Evolutionary conservation across 2,329 filamentous ascomycete genomes (phyloP), one percentile per base, ranked within the genome.

Genomic region (Fusarium nodosum): DNA sequence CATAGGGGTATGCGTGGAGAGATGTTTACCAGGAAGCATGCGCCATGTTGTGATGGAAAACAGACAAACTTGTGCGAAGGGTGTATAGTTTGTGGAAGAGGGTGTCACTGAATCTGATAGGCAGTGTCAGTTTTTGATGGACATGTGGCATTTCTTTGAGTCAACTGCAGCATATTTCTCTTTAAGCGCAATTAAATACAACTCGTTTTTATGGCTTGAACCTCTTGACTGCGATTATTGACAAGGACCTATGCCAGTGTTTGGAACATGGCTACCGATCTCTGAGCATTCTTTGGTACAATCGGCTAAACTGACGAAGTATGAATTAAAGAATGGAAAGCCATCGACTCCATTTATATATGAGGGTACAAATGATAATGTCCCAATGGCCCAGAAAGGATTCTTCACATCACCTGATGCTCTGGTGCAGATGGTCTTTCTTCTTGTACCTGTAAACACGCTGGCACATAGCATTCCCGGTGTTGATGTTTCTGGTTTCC

Each of bases 21-120:
- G 9, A 58, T 59, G 13, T 59, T 59, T 5, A 59, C 28, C 8
- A 44, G 24, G 16, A 58, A 57, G 20, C 18, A 12, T 33, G 33
- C 56, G 3, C 56, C 53, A 5, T 18, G 28, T 18, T 58, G 56
- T n/a, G 10, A 46, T 3, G 39, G 33, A 11, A 16, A 8, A 3
- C n/a, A 10, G 10, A 7, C 15, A 5, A 26, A 20, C 9, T 30
- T 51, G 8, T 59, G 52, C 18, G 26, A 47, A 24, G 56, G 56
- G 2, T 58, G 56, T 22, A 22, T 59, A 2, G 26, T 22, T 13
- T 59, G 53, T 22, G 39, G 56, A 33, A 20, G 33, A 4, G 56
- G 53, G 12, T 59, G 22, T n/a, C 48, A 52, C 18, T 52, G 13
- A 44, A 44, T 12, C 9, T 26, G 22, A 11, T 18, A 15, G 16